phyloP scores from a whole-genome alignment of 768 basidiomycete genomes.

The Naematelia encephala region DNA sequence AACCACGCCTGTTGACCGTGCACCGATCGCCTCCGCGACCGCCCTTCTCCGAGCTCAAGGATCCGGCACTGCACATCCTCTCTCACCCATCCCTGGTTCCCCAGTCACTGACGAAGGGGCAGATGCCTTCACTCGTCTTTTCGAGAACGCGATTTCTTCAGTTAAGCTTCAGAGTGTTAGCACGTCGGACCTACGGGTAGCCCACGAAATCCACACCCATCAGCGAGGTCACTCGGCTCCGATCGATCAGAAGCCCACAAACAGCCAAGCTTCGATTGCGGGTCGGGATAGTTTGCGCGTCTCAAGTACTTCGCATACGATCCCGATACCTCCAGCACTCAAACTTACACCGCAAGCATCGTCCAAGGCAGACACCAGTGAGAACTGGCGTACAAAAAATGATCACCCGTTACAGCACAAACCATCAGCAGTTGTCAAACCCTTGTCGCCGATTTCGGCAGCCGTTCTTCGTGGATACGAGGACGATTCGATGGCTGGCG shows the following conservation, averaged over 20 bases:
- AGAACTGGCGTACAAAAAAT: slow-evolving; percentile 26
- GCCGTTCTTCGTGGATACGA: neutral
- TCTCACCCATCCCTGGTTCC: slow-evolving; percentile 27
- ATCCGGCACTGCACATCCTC: neutral
- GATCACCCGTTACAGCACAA: slow-evolving; percentile 7
- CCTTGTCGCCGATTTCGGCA: neutral
- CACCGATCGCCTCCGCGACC: neutral
- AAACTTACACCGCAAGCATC: neutral
- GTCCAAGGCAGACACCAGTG: slow-evolving; percentile 38
- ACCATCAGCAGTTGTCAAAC: neutral
- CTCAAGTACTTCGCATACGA: neutral
- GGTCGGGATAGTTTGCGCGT: too few relatives aligned
- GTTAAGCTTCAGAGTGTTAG: neutral
- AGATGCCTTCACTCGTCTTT: slow-evolving; percentile 6
- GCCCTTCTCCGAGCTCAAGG: slow-evolving; percentile 2
- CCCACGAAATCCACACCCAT: slow-evolving; percentile 1
- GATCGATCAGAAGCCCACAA: neutral
- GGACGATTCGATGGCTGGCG: neutral
- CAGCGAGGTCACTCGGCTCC: neutral
- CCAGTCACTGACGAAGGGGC: slow-evolving; percentile 6
- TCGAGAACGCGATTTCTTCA: neutral
- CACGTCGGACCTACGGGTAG: neutral
- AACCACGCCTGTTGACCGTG: too few relatives aligned
- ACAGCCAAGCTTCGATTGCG: neutral
- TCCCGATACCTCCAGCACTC: neutral